These are phyloP conservation scores for Arthrinium puccinioides DNA, from an alignment of 2,329 filamentous ascomycete genomes.

Conservation along the genomic window DNA sequence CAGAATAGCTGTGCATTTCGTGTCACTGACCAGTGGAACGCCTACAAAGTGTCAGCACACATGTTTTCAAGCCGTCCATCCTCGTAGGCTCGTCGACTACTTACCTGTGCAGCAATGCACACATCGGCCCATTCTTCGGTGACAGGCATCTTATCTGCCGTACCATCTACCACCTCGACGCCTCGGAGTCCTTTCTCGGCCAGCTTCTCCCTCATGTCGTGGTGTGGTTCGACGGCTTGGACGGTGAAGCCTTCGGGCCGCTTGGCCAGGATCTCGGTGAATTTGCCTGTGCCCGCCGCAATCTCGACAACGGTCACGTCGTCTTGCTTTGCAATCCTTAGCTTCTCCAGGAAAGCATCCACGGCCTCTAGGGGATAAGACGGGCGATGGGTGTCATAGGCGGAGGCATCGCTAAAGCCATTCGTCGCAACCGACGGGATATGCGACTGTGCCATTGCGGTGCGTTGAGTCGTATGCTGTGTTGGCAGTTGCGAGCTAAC, in stretches of 20 bases:
- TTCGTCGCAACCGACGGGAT: slow-evolving; percentile 36
- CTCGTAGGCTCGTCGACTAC: slow-evolving; percentile 15
- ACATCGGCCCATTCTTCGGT: slow-evolving; percentile 55
- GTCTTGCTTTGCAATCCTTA: slow-evolving; percentile 40
- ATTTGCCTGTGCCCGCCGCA: slow-evolving; percentile 63
- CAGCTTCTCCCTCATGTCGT: slow-evolving; percentile 57
- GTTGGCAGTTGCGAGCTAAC: too few species aligned
- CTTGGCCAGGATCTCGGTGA: slow-evolving; percentile 54
- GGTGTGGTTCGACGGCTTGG: slow-evolving; percentile 57
- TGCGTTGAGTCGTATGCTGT: too few species aligned
- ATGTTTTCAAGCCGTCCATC: neutral
- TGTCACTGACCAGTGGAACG: slow-evolving; percentile 32
- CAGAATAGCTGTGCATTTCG: slow-evolving; percentile 13
- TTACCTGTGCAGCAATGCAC: slow-evolving; percentile 61
- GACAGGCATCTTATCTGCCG: slow-evolving; percentile 49
- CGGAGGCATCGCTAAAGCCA: slow-evolving; percentile 57
- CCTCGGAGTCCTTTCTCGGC: slow-evolving; percentile 46
- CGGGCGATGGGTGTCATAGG: slow-evolving; percentile 63
- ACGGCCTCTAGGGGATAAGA: slow-evolving; percentile 56
- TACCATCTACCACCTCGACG: slow-evolving; percentile 50
- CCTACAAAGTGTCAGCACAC: slow-evolving; percentile 20
- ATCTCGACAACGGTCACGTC: slow-evolving; percentile 53
- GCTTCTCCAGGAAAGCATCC: slow-evolving; percentile 45
- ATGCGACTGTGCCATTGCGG: too few species aligned
- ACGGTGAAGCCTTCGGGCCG: slow-evolving; percentile 54